These are phyloP conservation scores for Lithospermum erythrorhizon DNA, from an alignment of 257 asterid species.

Conservation along the genomic window DNA sequence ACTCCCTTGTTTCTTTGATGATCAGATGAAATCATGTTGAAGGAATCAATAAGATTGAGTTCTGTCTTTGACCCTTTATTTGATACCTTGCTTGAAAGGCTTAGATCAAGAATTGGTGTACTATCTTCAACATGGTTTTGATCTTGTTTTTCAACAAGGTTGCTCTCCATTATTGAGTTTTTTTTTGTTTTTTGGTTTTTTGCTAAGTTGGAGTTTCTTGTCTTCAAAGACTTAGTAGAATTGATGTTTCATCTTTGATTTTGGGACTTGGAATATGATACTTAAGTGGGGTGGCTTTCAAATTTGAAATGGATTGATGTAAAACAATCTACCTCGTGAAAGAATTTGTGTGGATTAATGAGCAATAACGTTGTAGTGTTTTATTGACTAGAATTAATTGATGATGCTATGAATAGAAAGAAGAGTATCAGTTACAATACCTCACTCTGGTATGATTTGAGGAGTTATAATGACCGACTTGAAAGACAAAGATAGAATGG, in stretches of 20 bases:
- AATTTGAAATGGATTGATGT: slow-evolving; percentile 6
- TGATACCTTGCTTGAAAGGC: slow-evolving; percentile 28
- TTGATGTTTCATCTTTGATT: too few species aligned
- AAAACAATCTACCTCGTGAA: slow-evolving; percentile 8
- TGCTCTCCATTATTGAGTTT: slow-evolving; percentile 9
- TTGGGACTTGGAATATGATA: not conserved
- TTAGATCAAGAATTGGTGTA: slow-evolving; percentile 37
- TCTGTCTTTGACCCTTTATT: slow-evolving; percentile 21
- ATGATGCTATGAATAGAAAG: slow-evolving; percentile 41
- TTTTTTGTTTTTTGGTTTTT: not conserved
- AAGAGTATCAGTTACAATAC: slow-evolving; percentile 33
- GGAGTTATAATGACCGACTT: not conserved
- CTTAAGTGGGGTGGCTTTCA: not conserved
- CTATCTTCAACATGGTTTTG: slow-evolving; percentile 8
- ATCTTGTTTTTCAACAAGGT: slow-evolving; percentile 5
- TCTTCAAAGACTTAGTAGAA: too few species aligned
- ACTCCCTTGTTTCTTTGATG: not conserved
- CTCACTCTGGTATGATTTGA: slow-evolving; percentile 27
- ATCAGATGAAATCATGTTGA: slow-evolving; percentile 6
- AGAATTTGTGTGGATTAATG: slow-evolving; percentile 20
- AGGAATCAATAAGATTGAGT: slow-evolving; percentile 25
- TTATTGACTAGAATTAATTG: slow-evolving; percentile 34
- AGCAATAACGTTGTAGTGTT: slow-evolving; percentile 19
- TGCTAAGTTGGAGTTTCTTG: not conserved
- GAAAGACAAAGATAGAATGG: slow-evolving; percentile 5